Evolutionary conservation across 2,329 filamentous ascomycete species (phyloP).

Genomic region (Pseudogymnoascus sp.): DNA sequence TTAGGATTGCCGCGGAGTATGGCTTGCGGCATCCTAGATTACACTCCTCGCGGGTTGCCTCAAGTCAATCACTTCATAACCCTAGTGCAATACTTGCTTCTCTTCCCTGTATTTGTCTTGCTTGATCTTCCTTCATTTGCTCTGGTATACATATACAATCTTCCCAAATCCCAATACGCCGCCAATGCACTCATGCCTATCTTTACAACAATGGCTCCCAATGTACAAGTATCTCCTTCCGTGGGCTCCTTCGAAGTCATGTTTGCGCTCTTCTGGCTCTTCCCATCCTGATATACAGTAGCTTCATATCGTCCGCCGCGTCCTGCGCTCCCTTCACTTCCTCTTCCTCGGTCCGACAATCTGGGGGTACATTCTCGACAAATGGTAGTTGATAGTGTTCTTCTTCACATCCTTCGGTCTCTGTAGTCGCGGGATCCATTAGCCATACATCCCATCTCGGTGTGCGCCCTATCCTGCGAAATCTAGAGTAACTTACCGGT

Average conservation of each 20-base stretch:
- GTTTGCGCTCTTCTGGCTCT: background rate
- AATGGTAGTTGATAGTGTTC: conserved; percentile 86
- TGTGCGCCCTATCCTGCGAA: background rate
- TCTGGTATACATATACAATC: conserved; percentile 3
- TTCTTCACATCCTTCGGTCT: conserved; percentile 52
- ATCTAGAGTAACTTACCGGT: conserved; percentile 46
- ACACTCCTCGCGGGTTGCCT: background rate
- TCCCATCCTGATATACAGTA: conserved; percentile 2
- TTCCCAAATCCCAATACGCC: conserved; percentile 8
- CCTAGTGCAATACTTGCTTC: background rate
- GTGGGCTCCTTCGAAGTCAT: background rate
- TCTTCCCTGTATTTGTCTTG: background rate
- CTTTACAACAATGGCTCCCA: conserved; percentile 5
- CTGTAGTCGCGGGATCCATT: conserved; percentile 31
- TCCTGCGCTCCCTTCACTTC: conserved; percentile 35
- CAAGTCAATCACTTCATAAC: background rate
- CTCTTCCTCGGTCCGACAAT: conserved; percentile 65
- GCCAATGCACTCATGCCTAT: conserved; percentile 2
- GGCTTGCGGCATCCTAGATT: background rate
- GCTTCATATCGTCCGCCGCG: background rate
- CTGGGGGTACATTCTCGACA: conserved; percentile 68
- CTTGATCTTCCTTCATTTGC: background rate
- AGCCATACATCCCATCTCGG: conserved; percentile 1
- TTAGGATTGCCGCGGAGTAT: background rate
- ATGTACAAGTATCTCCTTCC: conserved; percentile 1